Percentiles rank a stretch among this genome's conserved stretches.
These are phyloP conservation scores for Leucogyrophana mollusca DNA, from an alignment of 768 basidiomycete genomes.

Conservation along the genomic window DNA sequence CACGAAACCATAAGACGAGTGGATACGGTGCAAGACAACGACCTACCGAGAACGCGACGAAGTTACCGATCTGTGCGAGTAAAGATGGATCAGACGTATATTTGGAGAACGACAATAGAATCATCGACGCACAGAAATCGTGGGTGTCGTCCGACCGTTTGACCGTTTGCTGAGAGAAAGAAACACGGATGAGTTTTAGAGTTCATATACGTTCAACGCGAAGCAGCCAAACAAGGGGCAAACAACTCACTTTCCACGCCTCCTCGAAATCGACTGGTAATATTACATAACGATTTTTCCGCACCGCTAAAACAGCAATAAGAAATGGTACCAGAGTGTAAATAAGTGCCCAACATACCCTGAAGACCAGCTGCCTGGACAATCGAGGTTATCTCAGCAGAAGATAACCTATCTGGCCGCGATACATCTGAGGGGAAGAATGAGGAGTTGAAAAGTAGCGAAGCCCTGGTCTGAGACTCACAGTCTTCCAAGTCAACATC, in stretches of 20 bases:
- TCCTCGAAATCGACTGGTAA: slow-evolving; percentile 98
- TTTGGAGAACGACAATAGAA: not conserved
- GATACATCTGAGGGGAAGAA: slow-evolving; percentile 72
- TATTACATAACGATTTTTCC: slow-evolving; percentile 98
- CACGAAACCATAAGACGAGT: slow-evolving; percentile 12
- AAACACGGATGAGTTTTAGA: slow-evolving; percentile 30
- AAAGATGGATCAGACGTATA: no score
- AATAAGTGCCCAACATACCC: slow-evolving; percentile 44
- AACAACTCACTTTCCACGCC: slow-evolving; percentile 95
- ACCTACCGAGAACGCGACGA: slow-evolving; percentile 34
- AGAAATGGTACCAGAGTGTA: slow-evolving; percentile 3
- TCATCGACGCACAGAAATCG: slow-evolving; percentile 81
- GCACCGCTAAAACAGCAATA: slow-evolving; percentile 62
- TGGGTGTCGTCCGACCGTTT: slow-evolving; percentile 95
- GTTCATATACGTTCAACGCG: slow-evolving; percentile 25
- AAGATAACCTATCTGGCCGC: slow-evolving; percentile 91
- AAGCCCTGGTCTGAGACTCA: slow-evolving; percentile 39
- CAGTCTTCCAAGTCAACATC: slow-evolving; percentile 99
- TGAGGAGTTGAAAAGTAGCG: slow-evolving; percentile 2
- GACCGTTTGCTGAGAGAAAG: slow-evolving; percentile 79
- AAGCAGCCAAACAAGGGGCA: slow-evolving; percentile 42
- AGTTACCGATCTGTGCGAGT: slow-evolving; percentile 42
- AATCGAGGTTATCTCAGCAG: slow-evolving; percentile 93
- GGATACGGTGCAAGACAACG: slow-evolving; percentile 21
- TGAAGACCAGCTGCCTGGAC: slow-evolving; percentile 97